Conservation (phyloP, 73 alveolate species). For the Tetrahymena elliotti region DNA sequence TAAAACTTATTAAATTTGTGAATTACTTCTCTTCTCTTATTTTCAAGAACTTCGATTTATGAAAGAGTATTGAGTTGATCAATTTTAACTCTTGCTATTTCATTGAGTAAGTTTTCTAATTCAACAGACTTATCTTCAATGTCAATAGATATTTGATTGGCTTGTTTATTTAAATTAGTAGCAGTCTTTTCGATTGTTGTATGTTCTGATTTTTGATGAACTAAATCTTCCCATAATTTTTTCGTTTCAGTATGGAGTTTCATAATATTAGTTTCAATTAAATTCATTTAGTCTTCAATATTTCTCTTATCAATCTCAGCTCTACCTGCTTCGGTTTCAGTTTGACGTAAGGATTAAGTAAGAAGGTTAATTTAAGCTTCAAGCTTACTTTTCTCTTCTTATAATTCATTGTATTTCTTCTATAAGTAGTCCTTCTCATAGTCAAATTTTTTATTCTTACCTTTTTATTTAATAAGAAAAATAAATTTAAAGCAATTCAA, state of each 20-base stretch:
- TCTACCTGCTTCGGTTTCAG: conserved; percentile 76
- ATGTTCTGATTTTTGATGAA: conserved; percentile 79
- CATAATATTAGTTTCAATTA: conserved; percentile 85
- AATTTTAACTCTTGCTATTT: conserved; percentile 91
- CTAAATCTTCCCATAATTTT: conserved; percentile 82
- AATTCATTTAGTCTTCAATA: conserved; percentile 74
- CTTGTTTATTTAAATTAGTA: conserved; percentile 73
- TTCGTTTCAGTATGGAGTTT: conserved; percentile 87
- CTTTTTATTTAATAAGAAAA: background rate
- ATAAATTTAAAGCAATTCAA: conserved; percentile 16
- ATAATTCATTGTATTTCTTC: conserved; percentile 62
- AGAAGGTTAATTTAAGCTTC: conserved; percentile 69
- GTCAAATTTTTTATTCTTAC: conserved; percentile 52
- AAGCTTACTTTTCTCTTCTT: conserved; percentile 74
- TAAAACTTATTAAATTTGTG: too few relatives aligned
- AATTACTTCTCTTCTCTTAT: conserved; percentile 65
- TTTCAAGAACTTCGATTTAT: conserved; percentile 77
- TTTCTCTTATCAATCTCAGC: conserved; percentile 80
- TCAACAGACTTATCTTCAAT: conserved; percentile 86
- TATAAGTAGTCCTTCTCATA: conserved; percentile 58
- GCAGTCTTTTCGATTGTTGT: conserved; percentile 92
- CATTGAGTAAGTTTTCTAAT: conserved; percentile 88
- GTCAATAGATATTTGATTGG: conserved; percentile 63
- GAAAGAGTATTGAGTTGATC: conserved; percentile 90
- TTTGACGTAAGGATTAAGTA: conserved; percentile 72